These are phyloP conservation scores for Zangia roseola DNA, from an alignment of 768 basidiomycete species.

Conservation along the genomic window DNA sequence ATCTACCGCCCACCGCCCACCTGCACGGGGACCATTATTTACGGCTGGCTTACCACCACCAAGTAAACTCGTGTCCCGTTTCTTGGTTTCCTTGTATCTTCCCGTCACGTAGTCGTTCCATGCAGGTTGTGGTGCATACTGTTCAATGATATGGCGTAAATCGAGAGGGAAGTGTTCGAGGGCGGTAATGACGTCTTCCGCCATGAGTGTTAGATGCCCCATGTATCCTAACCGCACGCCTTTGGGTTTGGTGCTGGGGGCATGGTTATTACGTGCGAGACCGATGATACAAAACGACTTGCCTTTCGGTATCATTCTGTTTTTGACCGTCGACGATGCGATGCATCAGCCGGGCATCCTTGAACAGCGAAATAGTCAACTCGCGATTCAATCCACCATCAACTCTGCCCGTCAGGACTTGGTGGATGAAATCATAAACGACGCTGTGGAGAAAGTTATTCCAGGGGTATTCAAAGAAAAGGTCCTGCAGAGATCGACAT, in stretches of 20 bases:
- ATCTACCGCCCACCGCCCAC: conserved; percentile 66
- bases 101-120: conserved; percentile 93
- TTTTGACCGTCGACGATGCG: conserved; percentile 86
- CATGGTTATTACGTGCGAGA: conserved; percentile 6
- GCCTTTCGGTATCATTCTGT: conserved; percentile 77
- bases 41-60: conserved; percentile 84
- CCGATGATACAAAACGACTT: conserved; percentile 17
- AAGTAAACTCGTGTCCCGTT: conserved; percentile 71
- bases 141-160: conserved; percentile 59
- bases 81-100: conserved; percentile 82
- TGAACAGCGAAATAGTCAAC: conserved; percentile 79
- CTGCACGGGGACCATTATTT: conserved; percentile 29
- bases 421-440: conserved; percentile 94
- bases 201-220: conserved; percentile 94
- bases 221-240: conserved; percentile 88
- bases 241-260: conserved; percentile 62
- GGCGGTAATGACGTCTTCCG: conserved; percentile 90
- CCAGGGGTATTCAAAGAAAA: conserved; percentile 96
- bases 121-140: conserved; percentile 68
- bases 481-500: conserved; percentile 50
- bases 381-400: conserved; percentile 84
- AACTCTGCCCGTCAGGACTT: conserved; percentile 86
- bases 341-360: conserved; percentile 80
- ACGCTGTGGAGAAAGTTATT: conserved; percentile 98
- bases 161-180: conserved; percentile 86